Evolutionary conservation across 1,284 basidiomycete genomes (phyloP).

Genomic region (Pseudomicrostroma phylloplanum): DNA sequence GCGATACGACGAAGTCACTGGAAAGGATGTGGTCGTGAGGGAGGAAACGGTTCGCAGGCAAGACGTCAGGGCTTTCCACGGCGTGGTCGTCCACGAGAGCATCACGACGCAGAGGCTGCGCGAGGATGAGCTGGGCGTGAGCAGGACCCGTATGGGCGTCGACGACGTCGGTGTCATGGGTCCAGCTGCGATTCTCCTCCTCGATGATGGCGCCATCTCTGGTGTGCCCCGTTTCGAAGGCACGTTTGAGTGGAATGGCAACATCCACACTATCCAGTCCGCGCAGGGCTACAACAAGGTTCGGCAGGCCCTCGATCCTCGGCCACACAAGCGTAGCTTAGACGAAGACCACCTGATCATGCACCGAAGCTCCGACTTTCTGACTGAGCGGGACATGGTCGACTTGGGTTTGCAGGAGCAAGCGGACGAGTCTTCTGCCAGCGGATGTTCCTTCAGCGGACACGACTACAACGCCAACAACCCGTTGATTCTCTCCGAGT

Average conservation of each 20-base stretch:
- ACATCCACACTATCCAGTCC: constrained; percentile 32
- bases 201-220: constrained; percentile 31
- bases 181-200: constrained; percentile 33
- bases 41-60: constrained; percentile 28
- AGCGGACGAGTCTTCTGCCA: neutral
- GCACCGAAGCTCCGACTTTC: constrained; percentile 36
- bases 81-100: constrained; percentile 32
- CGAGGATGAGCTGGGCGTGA: constrained; percentile 30
- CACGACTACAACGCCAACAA: constrained; percentile 36
- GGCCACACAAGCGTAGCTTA: constrained; percentile 18
- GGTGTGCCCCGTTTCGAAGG: constrained; percentile 32
- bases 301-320: constrained; percentile 21
- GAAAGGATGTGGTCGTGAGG: constrained; percentile 14
- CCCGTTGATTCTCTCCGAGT: constrained; percentile 26
- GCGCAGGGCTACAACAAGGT: constrained; percentile 23
- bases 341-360: constrained; percentile 22
- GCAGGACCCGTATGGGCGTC: constrained; percentile 20
- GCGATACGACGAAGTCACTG: neutral
- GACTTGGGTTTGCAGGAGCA: neutral
- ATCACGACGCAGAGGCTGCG: constrained; percentile 24
- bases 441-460: constrained; percentile 27
- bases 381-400: constrained; percentile 10
- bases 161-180: constrained; percentile 34
- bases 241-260: constrained; percentile 38
- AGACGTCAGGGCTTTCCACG: constrained; percentile 36